Evolutionary conservation across 768 basidiomycete species (phyloP).

Genomic region (Rhodotorula paludigena): DNA sequence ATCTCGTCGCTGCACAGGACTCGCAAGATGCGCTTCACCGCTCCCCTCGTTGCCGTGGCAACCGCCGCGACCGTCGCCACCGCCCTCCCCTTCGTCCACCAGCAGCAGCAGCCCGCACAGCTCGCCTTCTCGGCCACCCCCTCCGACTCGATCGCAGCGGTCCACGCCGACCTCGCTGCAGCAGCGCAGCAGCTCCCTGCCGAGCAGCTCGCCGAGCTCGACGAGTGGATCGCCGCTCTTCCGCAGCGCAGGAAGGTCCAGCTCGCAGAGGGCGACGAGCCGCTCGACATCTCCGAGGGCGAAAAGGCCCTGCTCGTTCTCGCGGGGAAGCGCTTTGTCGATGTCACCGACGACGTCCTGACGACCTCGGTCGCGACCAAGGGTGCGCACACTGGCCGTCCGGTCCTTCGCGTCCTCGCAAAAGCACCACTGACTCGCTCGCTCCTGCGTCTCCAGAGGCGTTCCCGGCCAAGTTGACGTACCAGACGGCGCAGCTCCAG

Average conservation of each 20-base stretch:
- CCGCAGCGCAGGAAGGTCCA: constrained; percentile 34
- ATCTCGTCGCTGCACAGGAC: not conserved
- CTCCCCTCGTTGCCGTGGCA: not conserved
- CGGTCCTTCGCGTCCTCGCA: not conserved
- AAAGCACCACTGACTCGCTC: not conserved
- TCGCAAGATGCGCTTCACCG: not conserved
- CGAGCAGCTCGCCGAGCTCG: constrained; percentile 12
- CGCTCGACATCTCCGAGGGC: constrained; percentile 38
- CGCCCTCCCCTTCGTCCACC: constrained; percentile 23
- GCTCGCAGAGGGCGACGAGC: constrained; percentile 5
- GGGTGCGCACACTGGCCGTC: not conserved
- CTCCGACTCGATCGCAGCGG: not conserved
- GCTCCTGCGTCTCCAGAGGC: constrained; percentile 5
- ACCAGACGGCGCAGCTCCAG: constrained; percentile 21
- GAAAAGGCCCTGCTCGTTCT: constrained; percentile 39
- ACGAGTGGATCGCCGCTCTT: constrained; percentile 30
- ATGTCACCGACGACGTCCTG: constrained; percentile 38
- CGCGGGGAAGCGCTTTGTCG: constrained; percentile 33
- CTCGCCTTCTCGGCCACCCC: constrained; percentile 18
- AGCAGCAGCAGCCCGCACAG: not conserved
- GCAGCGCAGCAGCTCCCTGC: not conserved
- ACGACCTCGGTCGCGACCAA: constrained; percentile 1
- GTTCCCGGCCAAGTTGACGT: constrained; percentile 29
- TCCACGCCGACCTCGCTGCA: constrained; percentile 1
- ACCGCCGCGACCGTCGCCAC: not conserved